These are phyloP conservation scores for Myochromella boudieri DNA, from an alignment of 768 basidiomycete genomes.

Conservation along the genomic window DNA sequence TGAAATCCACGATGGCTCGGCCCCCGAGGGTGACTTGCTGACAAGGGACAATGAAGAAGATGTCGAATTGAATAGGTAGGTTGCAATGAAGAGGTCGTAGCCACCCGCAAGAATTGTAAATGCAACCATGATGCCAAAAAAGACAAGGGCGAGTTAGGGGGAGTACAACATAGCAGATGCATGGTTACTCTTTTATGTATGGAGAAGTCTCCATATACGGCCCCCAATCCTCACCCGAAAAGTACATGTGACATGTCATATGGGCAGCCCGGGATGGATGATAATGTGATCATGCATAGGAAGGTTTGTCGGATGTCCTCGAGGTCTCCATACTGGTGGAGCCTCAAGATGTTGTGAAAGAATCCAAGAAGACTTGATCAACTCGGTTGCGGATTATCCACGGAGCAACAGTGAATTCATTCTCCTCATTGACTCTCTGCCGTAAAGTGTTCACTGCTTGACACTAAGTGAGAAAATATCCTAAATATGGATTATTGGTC, in stretches of 20 bases:
- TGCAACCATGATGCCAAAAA: conserved; percentile 50
- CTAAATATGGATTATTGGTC: background rate
- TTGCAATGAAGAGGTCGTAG: conserved; percentile 58
- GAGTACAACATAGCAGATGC: background rate
- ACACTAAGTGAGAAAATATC: too few relatives aligned
- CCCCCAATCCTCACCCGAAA: background rate
- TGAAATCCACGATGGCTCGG: conserved; percentile 61
- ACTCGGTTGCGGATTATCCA: background rate
- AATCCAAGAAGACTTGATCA: background rate
- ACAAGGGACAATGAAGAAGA: conserved; percentile 45
- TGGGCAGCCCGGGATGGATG: too few relatives aligned
- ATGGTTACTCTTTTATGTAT: background rate
- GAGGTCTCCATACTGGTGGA: too few relatives aligned
- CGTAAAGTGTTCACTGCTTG: too few relatives aligned
- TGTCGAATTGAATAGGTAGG: conserved; percentile 60
- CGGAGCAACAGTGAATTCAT: background rate
- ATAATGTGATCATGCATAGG: background rate
- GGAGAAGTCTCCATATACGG: too few relatives aligned
- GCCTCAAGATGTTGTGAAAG: background rate
- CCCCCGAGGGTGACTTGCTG: conserved; percentile 47
- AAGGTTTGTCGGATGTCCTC: background rate
- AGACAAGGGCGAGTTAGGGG: background rate
- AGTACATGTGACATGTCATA: background rate
- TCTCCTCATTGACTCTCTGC: background rate
- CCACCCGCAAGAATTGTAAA: conserved; percentile 72